These are phyloP conservation scores for Cytospora chrysosperma DNA, from an alignment of 2,329 filamentous ascomycete genomes.

Conservation along the genomic window DNA sequence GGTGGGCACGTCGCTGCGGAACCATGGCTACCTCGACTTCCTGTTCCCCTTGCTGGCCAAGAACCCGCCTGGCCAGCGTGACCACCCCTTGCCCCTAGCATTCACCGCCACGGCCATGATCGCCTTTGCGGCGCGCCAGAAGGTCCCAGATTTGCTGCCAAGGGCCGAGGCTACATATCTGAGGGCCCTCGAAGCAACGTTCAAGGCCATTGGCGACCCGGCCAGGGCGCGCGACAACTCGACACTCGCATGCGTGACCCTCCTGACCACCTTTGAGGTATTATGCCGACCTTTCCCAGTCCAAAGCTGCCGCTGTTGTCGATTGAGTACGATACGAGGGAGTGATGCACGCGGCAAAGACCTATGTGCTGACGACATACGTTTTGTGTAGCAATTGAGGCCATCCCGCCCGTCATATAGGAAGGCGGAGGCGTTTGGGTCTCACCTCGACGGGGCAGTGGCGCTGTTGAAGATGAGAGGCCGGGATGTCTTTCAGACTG, in stretches of 20 bases:
- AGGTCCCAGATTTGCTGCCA: constrained; percentile 17
- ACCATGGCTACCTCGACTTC: constrained; percentile 24
- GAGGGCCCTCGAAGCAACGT: constrained; percentile 20
- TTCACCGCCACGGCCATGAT: constrained; percentile 24
- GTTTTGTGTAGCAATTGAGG: constrained; percentile 14
- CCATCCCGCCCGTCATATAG: constrained; percentile 20
- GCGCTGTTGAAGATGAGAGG: constrained; percentile 22
- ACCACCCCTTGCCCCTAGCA: constrained; percentile 20
- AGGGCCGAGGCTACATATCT: constrained; percentile 21
- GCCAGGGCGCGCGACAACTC: constrained; percentile 21
- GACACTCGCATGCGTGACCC: constrained; percentile 23
- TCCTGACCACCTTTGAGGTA: constrained; percentile 25
- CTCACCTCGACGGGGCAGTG: constrained; percentile 21
- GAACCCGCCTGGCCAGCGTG: neutral
- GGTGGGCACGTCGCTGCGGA: constrained; percentile 16
- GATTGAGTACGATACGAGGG: neutral
- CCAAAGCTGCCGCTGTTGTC: neutral
- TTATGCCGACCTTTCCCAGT: neutral
- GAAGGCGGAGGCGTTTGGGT: constrained; percentile 22
- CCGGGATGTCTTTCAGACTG: constrained; percentile 22
- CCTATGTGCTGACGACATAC: neutral
- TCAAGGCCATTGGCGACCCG: constrained; percentile 21
- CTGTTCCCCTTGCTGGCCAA: constrained; percentile 22
- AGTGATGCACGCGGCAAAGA: too few species aligned
- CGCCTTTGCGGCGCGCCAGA: constrained; percentile 23